Conservation (phyloP, 2,329 filamentous ascomycete species). For the Periconia sp. region DNA sequence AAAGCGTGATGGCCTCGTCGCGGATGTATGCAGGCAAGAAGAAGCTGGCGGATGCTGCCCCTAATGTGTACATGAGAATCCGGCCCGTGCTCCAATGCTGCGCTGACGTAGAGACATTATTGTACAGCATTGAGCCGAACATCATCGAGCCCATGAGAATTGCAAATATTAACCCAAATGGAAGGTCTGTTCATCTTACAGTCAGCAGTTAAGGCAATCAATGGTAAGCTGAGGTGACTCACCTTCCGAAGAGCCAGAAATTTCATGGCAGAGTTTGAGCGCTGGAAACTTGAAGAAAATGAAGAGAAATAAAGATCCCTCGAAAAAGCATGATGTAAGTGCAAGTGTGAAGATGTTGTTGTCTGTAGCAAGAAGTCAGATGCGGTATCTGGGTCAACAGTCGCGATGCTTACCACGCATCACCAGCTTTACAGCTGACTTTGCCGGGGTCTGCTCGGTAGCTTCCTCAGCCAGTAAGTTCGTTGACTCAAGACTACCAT, state of each 20-base stretch:
- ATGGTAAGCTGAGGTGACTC: constrained; percentile 14
- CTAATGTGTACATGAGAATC: constrained; percentile 33
- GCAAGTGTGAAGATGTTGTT: constrained; percentile 59
- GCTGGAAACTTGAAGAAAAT: constrained; percentile 68
- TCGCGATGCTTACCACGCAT: constrained; percentile 19
- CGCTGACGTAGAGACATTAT: constrained; percentile 33
- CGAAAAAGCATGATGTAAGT: constrained; percentile 63
- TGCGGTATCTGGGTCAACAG: not conserved
- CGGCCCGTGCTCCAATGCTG: constrained; percentile 33
- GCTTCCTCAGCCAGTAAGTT: constrained; percentile 34
- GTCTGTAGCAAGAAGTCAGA: constrained; percentile 35
- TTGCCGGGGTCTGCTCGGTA: constrained; percentile 21
- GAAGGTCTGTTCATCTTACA: constrained; percentile 29
- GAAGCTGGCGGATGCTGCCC: constrained; percentile 35
- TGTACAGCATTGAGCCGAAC: constrained; percentile 63
- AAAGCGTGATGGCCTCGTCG: constrained; percentile 58
- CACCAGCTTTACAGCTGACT: constrained; percentile 31
- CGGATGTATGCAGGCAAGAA: constrained; percentile 47
- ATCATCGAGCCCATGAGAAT: constrained; percentile 66
- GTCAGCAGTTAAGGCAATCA: not conserved
- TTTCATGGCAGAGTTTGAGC: constrained; percentile 48
- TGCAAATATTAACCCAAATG: constrained; percentile 62
- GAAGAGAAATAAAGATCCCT: constrained; percentile 68
- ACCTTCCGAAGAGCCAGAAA: constrained; percentile 35
- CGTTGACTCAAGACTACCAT: constrained; percentile 22